Evolutionary conservation across 176 grass and related monocot genomes (phyloP).

Genomic region (Bonia amplexicaulis): DNA sequence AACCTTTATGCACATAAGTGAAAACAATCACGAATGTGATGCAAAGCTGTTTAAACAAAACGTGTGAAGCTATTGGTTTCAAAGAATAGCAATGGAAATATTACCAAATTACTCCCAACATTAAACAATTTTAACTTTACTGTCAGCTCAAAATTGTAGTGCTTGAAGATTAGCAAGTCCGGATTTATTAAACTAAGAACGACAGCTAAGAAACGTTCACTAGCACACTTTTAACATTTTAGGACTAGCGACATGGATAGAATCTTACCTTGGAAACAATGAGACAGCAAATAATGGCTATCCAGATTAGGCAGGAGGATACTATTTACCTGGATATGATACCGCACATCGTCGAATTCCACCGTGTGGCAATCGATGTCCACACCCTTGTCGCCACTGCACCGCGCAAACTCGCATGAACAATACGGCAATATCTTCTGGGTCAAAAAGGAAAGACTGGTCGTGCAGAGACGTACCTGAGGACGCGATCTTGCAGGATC

Average conservation of each 20-base stretch:
- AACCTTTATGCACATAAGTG: not conserved
- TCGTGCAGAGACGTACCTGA: conserved; percentile 40
- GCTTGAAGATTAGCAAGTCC: not conserved
- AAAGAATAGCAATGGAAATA: not conserved
- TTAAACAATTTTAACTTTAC: not conserved
- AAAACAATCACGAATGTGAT: not conserved
- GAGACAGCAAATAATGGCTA: not conserved
- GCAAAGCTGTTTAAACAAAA: not conserved
- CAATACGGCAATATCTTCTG: not conserved
- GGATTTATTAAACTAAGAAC: not conserved
- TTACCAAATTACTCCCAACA: not conserved
- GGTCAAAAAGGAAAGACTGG: not conserved
- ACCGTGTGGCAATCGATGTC: conserved; percentile 98
- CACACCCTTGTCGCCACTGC: conserved; percentile 77
- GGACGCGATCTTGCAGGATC: conserved; percentile 88
- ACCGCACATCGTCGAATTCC: conserved; percentile 91
- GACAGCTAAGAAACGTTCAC: conserved; percentile 13
- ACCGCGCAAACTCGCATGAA: not conserved
- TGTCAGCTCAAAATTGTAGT: not conserved
- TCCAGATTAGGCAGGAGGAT: not conserved
- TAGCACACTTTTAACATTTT: not conserved
- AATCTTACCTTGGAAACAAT: not conserved
- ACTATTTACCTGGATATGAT: conserved; percentile 79
- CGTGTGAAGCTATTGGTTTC: not conserved
- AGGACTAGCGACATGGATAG: not conserved